phyloP scores from a whole-genome alignment of 2,329 filamentous ascomycete species.

The Botrytis porri region DNA sequence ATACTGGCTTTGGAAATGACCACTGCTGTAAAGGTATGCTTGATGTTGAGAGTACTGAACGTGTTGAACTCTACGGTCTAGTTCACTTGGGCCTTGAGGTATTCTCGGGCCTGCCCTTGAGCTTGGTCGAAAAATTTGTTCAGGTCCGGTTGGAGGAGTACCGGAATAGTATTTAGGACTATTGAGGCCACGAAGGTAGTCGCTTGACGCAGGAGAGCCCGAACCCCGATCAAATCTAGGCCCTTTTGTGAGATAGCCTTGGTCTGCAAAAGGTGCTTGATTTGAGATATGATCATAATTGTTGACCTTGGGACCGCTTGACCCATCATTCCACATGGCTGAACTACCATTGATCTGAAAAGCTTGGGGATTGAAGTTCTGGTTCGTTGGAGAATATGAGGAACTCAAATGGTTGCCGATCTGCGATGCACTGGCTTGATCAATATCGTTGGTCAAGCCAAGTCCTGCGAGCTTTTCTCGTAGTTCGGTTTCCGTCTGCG shows the following conservation, averaged over 20 bases:
- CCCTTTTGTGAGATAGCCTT: conserved; percentile 33
- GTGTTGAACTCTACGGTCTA: conserved; percentile 35
- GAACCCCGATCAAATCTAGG: conserved; percentile 34
- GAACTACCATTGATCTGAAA: conserved; percentile 30
- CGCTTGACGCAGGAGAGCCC: conserved; percentile 36
- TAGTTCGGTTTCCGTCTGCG: conserved; percentile 32
- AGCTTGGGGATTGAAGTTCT: conserved; percentile 29
- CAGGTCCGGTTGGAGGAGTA: conserved; percentile 32
- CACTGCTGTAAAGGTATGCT: conserved; percentile 39
- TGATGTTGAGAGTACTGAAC: conserved; percentile 31
- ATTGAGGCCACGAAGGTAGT: conserved; percentile 36
- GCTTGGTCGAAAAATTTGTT: conserved; percentile 33
- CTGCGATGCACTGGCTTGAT: conserved; percentile 28
- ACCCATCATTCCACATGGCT: conserved; percentile 33
- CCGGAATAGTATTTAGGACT: conserved; percentile 37
- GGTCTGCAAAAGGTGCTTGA: conserved; percentile 34
- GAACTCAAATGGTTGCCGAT: conserved; percentile 24
- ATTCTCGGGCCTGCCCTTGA: conserved; percentile 33
- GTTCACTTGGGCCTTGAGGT: conserved; percentile 31
- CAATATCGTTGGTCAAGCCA: conserved; percentile 30
- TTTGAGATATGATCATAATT: conserved; percentile 32
- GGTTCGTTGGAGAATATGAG: conserved; percentile 33
- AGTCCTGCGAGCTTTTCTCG: conserved; percentile 34
- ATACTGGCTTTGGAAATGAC: conserved; percentile 42
- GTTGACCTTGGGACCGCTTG: conserved; percentile 29